A percentile compares a stretch with the other conserved stretches of the same genome.
These are phyloP conservation scores for Nothopassalora personata DNA, from an alignment of 2,329 filamentous ascomycete species.

Conservation along the genomic window DNA sequence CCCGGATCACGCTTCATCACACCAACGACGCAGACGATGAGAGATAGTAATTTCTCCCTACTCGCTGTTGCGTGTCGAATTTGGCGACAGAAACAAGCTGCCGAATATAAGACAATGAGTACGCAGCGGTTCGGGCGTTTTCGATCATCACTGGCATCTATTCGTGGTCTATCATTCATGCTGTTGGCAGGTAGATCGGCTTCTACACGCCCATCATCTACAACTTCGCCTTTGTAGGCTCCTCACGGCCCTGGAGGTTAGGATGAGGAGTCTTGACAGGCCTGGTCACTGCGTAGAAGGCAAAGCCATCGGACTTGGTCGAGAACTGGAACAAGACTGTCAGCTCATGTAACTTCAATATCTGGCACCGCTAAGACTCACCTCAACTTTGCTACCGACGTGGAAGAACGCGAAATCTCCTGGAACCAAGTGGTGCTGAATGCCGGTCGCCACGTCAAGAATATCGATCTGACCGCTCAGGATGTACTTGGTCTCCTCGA, in stretches of 20 bases:
- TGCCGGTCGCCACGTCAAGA: slow-evolving; percentile 19
- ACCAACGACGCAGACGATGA: too few species aligned
- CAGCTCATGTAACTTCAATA: not conserved
- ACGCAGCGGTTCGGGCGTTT: too few species aligned
- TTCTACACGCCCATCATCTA: not conserved
- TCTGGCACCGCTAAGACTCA: not conserved
- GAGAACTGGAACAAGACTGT: slow-evolving; percentile 9
- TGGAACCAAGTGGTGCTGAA: slow-evolving; percentile 18
- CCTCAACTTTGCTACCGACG: slow-evolving; percentile 16
- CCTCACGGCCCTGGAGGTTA: slow-evolving; percentile 15
- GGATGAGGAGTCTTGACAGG: slow-evolving; percentile 15
- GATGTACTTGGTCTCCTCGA: slow-evolving; percentile 21
- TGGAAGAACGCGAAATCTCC: slow-evolving; percentile 23
- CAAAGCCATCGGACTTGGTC: slow-evolving; percentile 16
- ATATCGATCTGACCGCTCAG: slow-evolving; percentile 20
- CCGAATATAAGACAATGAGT: too few species aligned
- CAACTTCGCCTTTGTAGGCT: slow-evolving; percentile 10
- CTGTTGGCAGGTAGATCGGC: too few species aligned
- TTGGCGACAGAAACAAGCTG: too few species aligned
- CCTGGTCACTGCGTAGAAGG: slow-evolving; percentile 21
- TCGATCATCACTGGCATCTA: too few species aligned
- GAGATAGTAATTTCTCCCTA: too few species aligned
- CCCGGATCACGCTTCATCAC: too few species aligned
- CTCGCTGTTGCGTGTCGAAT: too few species aligned
- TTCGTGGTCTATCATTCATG: too few species aligned